phyloP scores from a whole-genome alignment of 2,329 filamentous ascomycete species.

The Sporothrix globosa region DNA sequence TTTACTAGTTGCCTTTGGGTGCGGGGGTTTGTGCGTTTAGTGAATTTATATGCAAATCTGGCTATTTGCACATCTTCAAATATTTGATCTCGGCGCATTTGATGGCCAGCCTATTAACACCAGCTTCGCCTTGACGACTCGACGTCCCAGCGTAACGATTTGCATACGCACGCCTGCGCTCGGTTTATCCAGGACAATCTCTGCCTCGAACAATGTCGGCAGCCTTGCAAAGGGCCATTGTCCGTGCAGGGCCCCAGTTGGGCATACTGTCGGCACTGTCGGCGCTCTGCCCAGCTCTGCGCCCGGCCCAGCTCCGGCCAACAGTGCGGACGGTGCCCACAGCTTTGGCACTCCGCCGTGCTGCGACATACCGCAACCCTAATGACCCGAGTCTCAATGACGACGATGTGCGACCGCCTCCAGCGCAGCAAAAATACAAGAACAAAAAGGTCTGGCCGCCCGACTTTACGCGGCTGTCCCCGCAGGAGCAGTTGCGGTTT shows the following conservation, averaged over 20 bases:
- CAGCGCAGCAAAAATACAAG: conserved; percentile 48
- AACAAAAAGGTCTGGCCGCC: conserved; percentile 78
- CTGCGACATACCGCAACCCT: conserved; percentile 10
- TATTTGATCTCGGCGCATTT: conserved; percentile 1
- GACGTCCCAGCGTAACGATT: background rate
- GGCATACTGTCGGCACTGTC: background rate
- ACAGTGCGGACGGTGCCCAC: no score
- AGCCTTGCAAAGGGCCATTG: background rate
- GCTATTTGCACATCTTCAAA: background rate
- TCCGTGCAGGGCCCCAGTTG: background rate
- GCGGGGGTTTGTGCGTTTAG: background rate
- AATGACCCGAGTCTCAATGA: conserved; percentile 3
- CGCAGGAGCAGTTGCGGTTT: conserved; percentile 74
- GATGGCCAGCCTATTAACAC: background rate
- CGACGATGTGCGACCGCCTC: background rate
- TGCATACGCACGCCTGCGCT: background rate
- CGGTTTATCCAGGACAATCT: background rate
- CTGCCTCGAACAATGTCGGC: background rate
- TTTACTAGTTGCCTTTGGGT: background rate
- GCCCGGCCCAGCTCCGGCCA: background rate
- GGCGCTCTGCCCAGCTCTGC: background rate
- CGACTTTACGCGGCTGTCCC: conserved; percentile 69
- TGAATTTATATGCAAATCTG: fast-evolving
- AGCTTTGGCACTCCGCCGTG: background rate
- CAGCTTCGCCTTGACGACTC: background rate